A percentile compares a stretch with the other conserved stretches of the same genome.
These are phyloP conservation scores for Houttuynia cordata DNA, from an alignment of 164 flowering plant genomes.

Conservation along the genomic window DNA sequence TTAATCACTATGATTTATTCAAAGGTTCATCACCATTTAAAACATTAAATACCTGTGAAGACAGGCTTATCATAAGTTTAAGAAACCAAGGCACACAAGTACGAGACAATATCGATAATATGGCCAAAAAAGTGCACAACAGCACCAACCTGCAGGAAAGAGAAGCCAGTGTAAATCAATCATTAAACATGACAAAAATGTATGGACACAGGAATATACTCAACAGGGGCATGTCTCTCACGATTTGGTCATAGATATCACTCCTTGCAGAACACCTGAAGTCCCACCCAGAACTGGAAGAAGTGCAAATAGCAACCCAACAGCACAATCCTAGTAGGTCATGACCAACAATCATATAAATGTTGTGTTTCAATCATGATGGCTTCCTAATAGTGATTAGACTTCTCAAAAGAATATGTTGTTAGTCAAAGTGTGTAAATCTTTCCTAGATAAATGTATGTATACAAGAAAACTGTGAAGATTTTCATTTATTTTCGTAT, in stretches of 20 bases:
- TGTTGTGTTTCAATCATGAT: not conserved
- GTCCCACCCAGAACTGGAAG: slow-evolving; percentile 94
- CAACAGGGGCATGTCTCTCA: slow-evolving; percentile 14
- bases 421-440: too few relatives aligned
- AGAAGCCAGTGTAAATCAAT: not conserved
- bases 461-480: too few relatives aligned
- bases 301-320: slow-evolving; percentile 92
- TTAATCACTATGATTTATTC: not conserved
- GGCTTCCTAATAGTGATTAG: too few relatives aligned
- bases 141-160: slow-evolving; percentile 44
- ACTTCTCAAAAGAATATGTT: too few relatives aligned
- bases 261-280: slow-evolving; percentile 89
- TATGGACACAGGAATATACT: not conserved
- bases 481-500: too few relatives aligned
- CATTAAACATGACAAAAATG: not conserved
- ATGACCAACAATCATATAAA: not conserved
- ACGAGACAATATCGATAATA: slow-evolving; percentile 57
- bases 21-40: not conserved
- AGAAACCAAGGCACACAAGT: slow-evolving; percentile 86
- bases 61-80: slow-evolving; percentile 85
- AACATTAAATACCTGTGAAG: slow-evolving; percentile 55
- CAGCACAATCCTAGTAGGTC: slow-evolving; percentile 81
- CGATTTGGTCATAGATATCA: slow-evolving; percentile 68
- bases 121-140: slow-evolving; percentile 58
- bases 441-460: too few relatives aligned